phyloP scores from a whole-genome alignment of 148 eudicot genomes.

The Diospyros kaki region DNA sequence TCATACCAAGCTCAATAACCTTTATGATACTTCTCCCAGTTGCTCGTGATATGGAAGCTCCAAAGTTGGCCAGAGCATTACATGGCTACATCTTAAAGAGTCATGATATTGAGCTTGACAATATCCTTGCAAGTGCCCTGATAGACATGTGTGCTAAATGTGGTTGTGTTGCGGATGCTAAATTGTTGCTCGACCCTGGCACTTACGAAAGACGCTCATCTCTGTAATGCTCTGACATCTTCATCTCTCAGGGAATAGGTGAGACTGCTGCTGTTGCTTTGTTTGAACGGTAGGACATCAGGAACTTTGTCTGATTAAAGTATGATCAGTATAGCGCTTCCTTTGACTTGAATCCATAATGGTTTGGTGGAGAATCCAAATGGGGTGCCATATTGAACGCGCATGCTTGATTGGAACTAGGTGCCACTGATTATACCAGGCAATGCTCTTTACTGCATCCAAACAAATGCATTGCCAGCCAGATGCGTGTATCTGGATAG shows the following conservation, averaged over 20 bases:
- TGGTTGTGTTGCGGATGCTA: constrained; percentile 37
- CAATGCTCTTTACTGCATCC: too few species aligned
- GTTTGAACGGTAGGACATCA: neutral
- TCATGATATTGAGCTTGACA: constrained; percentile 21
- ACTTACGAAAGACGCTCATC: neutral
- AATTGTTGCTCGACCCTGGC: constrained; percentile 12
- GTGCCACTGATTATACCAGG: too few species aligned
- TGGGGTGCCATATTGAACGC: too few species aligned
- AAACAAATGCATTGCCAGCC: too few species aligned
- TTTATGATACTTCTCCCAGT: constrained; percentile 44
- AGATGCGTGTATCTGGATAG: too few species aligned
- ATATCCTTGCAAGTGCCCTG: constrained; percentile 32
- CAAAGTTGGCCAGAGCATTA: constrained; percentile 34
- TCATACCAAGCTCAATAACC: constrained; percentile 35
- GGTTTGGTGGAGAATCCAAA: neutral
- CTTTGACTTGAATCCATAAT: neutral
- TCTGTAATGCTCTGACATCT: neutral
- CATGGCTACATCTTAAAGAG: constrained; percentile 45
- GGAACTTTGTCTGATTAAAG: neutral
- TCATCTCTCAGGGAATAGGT: neutral
- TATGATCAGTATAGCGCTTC: neutral
- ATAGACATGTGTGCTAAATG: constrained; percentile 51
- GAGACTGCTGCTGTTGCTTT: neutral
- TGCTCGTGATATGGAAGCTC: constrained; percentile 38
- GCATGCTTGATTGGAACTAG: too few species aligned